Percentiles rank a stretch among this genome's conserved stretches.
phyloP scores from a whole-genome alignment of 2,329 filamentous ascomycete species.

The Fusarium poae region DNA sequence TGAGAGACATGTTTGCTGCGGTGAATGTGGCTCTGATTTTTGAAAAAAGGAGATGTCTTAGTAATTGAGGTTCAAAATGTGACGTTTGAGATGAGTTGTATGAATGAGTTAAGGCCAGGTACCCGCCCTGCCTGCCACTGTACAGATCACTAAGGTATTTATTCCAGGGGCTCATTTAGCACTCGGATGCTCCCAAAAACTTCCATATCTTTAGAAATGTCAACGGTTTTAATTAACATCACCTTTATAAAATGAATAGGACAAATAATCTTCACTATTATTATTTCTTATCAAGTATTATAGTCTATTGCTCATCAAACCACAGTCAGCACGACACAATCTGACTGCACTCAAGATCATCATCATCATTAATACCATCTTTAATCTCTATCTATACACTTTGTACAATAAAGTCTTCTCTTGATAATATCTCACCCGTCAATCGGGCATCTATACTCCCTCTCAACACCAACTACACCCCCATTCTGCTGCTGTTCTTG shows the following conservation, averaged over 20 bases:
- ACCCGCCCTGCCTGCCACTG: constrained; percentile 7
- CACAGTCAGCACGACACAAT: background rate
- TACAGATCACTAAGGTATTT: background rate
- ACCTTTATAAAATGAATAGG: background rate
- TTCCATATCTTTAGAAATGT: background rate
- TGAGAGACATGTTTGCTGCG: constrained; percentile 49
- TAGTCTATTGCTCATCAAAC: background rate
- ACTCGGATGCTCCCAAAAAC: constrained; percentile 18
- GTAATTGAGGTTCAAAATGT: constrained; percentile 22
- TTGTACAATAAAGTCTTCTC: constrained; percentile 41
- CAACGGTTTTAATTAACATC: too few species aligned
- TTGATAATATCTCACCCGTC: constrained; percentile 59
- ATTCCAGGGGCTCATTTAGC: constrained; percentile 25
- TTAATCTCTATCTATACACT: constrained; percentile 45
- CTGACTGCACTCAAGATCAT: constrained; percentile 30
- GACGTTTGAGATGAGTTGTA: constrained; percentile 10
- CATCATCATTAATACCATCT: constrained; percentile 47
- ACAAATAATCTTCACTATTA: background rate
- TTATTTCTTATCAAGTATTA: background rate
- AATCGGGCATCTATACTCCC: constrained; percentile 69
- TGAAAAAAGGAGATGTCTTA: background rate
- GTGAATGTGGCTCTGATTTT: background rate
- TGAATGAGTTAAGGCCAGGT: constrained; percentile 26
- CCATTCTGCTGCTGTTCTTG: constrained; percentile 66
- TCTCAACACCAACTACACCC: constrained; percentile 61